Percentiles rank a stretch among this genome's conserved stretches.
These are phyloP conservation scores for Fraxinus nigra DNA, from an alignment of 305 asterid genomes.

Conservation along the genomic window DNA sequence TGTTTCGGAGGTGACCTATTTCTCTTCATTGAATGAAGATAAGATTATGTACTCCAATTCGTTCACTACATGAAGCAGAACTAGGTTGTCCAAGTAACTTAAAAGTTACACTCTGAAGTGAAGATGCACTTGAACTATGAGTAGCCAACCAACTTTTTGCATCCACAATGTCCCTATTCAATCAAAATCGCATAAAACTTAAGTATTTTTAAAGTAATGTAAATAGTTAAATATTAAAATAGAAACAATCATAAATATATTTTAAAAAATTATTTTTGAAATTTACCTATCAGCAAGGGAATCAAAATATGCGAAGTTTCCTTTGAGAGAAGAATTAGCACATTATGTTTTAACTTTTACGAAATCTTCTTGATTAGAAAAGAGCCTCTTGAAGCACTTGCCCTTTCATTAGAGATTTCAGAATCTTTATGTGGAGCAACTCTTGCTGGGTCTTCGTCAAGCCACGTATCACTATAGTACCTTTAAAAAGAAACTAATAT, in stretches of 20 bases:
- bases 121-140: not conserved
- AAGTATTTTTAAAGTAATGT: not conserved
- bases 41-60: too few species aligned
- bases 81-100: not conserved
- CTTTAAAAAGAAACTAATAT: not conserved
- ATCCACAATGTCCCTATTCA: not conserved
- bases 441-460: not conserved
- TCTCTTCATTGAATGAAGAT: too few species aligned
- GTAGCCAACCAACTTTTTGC: not conserved
- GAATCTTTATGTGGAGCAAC: not conserved
- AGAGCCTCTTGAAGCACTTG: not conserved
- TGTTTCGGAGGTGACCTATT: not conserved
- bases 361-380: too few species aligned
- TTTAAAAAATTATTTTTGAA: too few species aligned
- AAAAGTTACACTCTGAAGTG: not conserved
- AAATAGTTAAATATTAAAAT: not conserved
- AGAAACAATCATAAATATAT: too few species aligned
- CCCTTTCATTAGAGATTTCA: not conserved
- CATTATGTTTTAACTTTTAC: too few species aligned
- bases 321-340: not conserved
- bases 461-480: not conserved
- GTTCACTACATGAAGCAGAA: not conserved
- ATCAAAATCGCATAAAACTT: too few species aligned
- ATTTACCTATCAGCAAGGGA: not conserved
- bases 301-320: not conserved